Evolutionary conservation across 208 protist genomes (phyloP).

Genomic region (Leishmania gerbilli): DNA sequence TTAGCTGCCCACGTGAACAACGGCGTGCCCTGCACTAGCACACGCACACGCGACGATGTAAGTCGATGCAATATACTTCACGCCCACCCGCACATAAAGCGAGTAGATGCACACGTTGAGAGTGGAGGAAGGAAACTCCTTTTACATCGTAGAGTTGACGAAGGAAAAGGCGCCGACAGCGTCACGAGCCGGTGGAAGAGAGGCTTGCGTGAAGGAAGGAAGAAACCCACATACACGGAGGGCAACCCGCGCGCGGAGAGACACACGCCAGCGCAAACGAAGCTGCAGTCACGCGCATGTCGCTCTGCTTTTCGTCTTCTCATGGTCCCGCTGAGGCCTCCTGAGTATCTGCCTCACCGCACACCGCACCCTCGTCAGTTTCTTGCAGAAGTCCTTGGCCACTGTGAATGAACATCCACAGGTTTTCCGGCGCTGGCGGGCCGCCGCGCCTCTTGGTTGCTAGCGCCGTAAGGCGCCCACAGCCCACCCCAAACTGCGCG

Average conservation of each 20-base stretch:
- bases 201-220: background rate
- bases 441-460: conserved; percentile 53
- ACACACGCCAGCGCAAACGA: background rate
- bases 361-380: background rate
- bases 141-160: background rate
- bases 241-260: background rate
- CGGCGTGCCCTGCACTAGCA: background rate
- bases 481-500: conserved; percentile 78
- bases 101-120: background rate
- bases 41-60: background rate
- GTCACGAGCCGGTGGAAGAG: background rate
- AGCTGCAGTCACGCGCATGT: background rate
- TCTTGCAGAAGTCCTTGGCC: conserved; percentile 37
- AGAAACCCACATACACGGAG: background rate
- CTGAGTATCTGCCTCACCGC: background rate
- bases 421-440: conserved; percentile 52
- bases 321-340: background rate
- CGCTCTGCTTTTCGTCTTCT: background rate
- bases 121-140: background rate
- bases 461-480: conserved; percentile 40
- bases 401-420: conserved; percentile 84
- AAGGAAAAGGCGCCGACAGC: background rate
- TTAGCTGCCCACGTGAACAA: background rate
- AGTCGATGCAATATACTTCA: background rate
- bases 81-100: background rate